Evolutionary conservation across 2,329 filamentous ascomycete genomes (phyloP), one percentile per base, ranked within the genome.

Genomic region (Ophiocordyceps unilateralis): DNA sequence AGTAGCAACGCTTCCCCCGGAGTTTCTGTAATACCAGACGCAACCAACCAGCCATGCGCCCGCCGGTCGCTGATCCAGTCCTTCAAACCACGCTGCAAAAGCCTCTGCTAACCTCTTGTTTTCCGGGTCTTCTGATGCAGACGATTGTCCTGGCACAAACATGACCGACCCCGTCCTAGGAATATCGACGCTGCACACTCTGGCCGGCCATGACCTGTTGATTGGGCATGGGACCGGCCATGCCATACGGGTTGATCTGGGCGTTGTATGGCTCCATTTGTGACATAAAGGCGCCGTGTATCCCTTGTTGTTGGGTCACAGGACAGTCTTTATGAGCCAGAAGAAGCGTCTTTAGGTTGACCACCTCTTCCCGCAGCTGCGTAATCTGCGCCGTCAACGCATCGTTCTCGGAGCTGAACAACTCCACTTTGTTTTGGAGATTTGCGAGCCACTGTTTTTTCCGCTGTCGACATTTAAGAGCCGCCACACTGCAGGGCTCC

Each of bases 361-460:
- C 85, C 46, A 96, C 84, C 57, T 98, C 91, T 56, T 96, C 89
- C 23, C 87, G 75, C 6, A 96, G 67, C 51, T 84, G 78, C 1
- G 81, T 81, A 45, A 96, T 87, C 48, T 91, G 89, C 3, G 79
- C 72, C 17, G 81, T 84, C 28, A 98, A 70, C 1, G 78, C 78
- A 55, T 98, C 91, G 49, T 96, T 96, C 62, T 98, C 91, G 1
- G 73, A 81, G 48, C 82, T 88, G 56, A 87, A 96, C 50, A 93
- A 72, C 60, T 98, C 91, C 15, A 96, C 89, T 62, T 96, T 96
- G 44, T 77, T 76, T 60, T 98, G 91, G 1, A 98, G 72, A 52
- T 94, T 96, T 26, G 84, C 83, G 45, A 96, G 74, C 91, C 91
- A 98, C 59, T 96, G 91, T 72, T 98, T 98, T 72, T 98, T 98